A percentile compares a stretch with the other conserved stretches of the same genome.
Evolutionary conservation across 2,329 filamentous ascomycete genomes (phyloP).

Genomic region (Cladosporium phlei): DNA sequence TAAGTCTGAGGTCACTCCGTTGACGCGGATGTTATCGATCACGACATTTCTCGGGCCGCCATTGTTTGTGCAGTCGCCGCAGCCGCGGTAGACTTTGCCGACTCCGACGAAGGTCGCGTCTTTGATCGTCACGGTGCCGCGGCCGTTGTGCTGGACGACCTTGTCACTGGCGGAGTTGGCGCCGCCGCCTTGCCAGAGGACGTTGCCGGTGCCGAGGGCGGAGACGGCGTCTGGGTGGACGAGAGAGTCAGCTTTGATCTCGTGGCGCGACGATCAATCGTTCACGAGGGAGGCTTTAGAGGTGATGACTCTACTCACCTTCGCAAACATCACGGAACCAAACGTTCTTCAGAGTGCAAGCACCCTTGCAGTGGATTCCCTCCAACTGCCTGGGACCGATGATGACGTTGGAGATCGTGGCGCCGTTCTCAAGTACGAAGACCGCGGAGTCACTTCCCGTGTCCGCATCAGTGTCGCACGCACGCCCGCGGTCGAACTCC

Average conservation of each 20-base stretch:
- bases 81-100: slow-evolving; percentile 12
- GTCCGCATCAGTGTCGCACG: slow-evolving; percentile 15
- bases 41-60: slow-evolving; percentile 18
- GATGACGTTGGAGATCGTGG: slow-evolving; percentile 50
- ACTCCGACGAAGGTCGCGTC: slow-evolving; percentile 6
- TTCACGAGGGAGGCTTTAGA: neutral
- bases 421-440: slow-evolving; percentile 50
- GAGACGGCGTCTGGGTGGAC: slow-evolving; percentile 29
- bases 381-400: slow-evolving; percentile 49
- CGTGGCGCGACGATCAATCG: no score
- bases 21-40: slow-evolving; percentile 17
- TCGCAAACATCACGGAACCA: slow-evolving; percentile 42
- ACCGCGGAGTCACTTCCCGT: slow-evolving; percentile 36
- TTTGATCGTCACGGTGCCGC: slow-evolving; percentile 31
- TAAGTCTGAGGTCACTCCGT: slow-evolving; percentile 17
- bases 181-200: slow-evolving; percentile 15
- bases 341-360: slow-evolving; percentile 45
- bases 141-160: slow-evolving; percentile 41
- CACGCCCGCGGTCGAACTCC: slow-evolving; percentile 18
- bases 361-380: slow-evolving; percentile 49
- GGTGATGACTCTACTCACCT: slow-evolving; percentile 10
- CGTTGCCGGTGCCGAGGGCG: slow-evolving; percentile 35
- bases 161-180: slow-evolving; percentile 32
- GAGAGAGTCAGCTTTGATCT: neutral
- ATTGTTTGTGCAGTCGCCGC: slow-evolving; percentile 10